Percentiles rank a stretch among this genome's conserved stretches.
Evolutionary conservation across 139 green algal genomes (phyloP).

Genomic region (Picochlorum sp.): DNA sequence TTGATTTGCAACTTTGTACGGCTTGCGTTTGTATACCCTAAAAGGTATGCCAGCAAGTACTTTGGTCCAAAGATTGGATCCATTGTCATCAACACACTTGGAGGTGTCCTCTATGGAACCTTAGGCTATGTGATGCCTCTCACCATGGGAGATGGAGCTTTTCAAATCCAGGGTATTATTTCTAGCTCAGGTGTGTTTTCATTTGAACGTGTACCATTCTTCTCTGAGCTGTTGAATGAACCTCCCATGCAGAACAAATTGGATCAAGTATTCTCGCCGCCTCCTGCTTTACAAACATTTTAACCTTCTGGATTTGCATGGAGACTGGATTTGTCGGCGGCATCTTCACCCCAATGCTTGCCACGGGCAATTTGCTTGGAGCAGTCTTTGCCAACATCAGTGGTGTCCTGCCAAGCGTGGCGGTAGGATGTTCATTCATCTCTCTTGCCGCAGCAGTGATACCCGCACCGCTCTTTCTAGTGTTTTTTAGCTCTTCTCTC

Average conservation of each 20-base stretch:
- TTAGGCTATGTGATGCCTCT: background rate
- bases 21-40: background rate
- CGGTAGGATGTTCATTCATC: background rate
- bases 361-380: background rate
- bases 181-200: no score
- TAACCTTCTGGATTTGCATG: conserved; percentile 6
- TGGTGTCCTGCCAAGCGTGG: background rate
- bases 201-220: background rate
- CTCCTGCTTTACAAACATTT: background rate
- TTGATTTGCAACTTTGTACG: background rate
- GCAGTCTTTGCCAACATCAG: background rate
- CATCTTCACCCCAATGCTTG: background rate
- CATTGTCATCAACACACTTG: background rate
- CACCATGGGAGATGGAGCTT: background rate
- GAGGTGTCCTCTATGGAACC: background rate
- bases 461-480: background rate
- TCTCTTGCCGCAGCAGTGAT: background rate
- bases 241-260: background rate
- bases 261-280: background rate
- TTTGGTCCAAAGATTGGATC: background rate
- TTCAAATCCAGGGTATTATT: background rate
- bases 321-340: background rate
- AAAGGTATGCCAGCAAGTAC: background rate
- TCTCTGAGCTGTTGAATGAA: background rate
- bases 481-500: background rate